These are phyloP conservation scores for Euphrasia confusa DNA, from an alignment of 257 asterid species.

Conservation along the genomic window DNA sequence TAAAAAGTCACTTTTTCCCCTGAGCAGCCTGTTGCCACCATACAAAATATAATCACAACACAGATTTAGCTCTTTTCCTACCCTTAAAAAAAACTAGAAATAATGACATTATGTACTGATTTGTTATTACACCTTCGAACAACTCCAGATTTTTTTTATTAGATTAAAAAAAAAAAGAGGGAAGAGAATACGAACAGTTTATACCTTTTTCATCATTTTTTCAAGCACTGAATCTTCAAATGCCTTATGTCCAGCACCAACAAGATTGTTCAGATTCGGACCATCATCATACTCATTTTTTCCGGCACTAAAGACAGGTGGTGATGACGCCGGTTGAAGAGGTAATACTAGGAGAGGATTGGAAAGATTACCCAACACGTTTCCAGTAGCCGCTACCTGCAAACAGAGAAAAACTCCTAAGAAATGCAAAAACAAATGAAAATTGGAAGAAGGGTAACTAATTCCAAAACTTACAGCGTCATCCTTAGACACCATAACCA, in stretches of 20 bases:
- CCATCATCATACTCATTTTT: constrained; percentile 42
- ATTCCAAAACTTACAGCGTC: constrained; percentile 45
- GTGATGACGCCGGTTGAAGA: constrained; percentile 46
- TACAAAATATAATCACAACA: neutral
- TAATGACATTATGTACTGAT: neutral
- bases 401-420: constrained; percentile 8
- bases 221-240: constrained; percentile 75
- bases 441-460: neutral
- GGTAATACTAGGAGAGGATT: constrained; percentile 81
- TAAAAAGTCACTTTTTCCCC: neutral
- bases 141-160: neutral
- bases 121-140: neutral
- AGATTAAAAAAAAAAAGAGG: neutral
- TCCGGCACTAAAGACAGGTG: constrained; percentile 33
- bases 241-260: constrained; percentile 64
- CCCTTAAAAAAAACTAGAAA: too few species aligned
- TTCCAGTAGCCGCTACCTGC: constrained; percentile 56
- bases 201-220: constrained; percentile 58
- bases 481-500: constrained; percentile 77
- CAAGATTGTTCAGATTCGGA: constrained; percentile 45
- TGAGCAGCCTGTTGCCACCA: constrained; percentile 1
- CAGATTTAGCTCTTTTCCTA: neutral
- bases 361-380: constrained; percentile 64
- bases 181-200: neutral
- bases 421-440: constrained; percentile 10